Conservation (phyloP, 2,329 filamentous ascomycete genomes). For the Plectosphaerella cucumerina region DNA sequence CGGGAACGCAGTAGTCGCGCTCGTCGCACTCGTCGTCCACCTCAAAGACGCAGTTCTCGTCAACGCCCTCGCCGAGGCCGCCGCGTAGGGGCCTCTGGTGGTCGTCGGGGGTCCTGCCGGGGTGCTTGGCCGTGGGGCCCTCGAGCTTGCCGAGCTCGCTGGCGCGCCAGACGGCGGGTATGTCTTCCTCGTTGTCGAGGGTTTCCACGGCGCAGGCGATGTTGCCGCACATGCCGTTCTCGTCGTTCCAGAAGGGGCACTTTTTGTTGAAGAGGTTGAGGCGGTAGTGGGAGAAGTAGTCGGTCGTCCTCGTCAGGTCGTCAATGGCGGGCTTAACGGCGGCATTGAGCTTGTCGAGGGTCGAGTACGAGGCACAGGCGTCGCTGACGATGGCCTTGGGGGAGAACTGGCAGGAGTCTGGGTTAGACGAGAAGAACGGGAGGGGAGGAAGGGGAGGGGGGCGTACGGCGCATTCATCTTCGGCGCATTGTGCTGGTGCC, state of each 20-base stretch:
- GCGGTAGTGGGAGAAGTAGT: constrained; percentile 98
- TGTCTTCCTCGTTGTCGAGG: constrained; percentile 90
- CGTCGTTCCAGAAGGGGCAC: constrained; percentile 95
- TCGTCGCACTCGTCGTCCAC: constrained; percentile 97
- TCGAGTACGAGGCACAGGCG: constrained; percentile 89
- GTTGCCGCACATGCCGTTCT: constrained; percentile 92
- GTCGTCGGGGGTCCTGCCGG: constrained; percentile 63
- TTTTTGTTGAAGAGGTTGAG: constrained; percentile 90
- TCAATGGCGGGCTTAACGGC: constrained; percentile 72
- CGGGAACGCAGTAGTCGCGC: constrained; percentile 92
- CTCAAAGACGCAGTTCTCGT: constrained; percentile 94
- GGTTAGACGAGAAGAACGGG: constrained; percentile 32
- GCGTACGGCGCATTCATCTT: constrained; percentile 53
- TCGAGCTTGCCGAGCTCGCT: constrained; percentile 89
- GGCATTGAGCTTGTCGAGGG: constrained; percentile 79
- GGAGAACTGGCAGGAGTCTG: constrained; percentile 62
- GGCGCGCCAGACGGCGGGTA: constrained; percentile 86
- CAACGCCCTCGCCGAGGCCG: constrained; percentile 77
- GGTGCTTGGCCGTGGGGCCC: constrained; percentile 87
- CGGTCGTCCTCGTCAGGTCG: constrained; percentile 79
- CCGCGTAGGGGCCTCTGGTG: constrained; percentile 74
- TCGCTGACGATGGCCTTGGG: constrained; percentile 87
- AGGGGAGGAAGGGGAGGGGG: constrained; percentile 13
- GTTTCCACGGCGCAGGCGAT: constrained; percentile 95
- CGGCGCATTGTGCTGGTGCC: constrained; percentile 40